Evolutionary conservation across 1,139 yeast genomes (phyloP), one percentile per base, ranked within the genome.

Genomic region (Saccharomycopsis phalli): DNA sequence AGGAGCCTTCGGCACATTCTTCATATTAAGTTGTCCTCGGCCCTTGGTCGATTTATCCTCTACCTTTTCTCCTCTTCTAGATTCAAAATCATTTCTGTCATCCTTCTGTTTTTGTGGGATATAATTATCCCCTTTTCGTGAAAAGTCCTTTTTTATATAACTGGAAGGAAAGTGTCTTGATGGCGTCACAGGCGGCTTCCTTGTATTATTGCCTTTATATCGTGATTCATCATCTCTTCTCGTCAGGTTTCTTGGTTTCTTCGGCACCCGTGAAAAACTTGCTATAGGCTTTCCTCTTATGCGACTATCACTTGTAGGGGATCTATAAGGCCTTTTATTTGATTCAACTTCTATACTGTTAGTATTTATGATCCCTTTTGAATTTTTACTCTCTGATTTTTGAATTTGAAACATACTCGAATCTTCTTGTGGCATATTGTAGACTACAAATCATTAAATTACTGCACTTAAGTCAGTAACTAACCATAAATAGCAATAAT

Each of bases 1-100:
- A 11, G 47, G 47, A 2, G 46, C 47, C 20, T 42, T 42, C 13
- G 47, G 47, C 4, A 45, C 21, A 14, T 30, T 45, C 7, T 26
- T 38, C 17, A 39, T 31, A 20, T 42, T 34, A 13, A 45, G 20
- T 23, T 10, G 10, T 6, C 22, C 22, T 16, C 33, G 8, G 5
- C 17, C 10, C 13, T 30, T 30, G 11, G 18, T 16, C 6, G 23
- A 17, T 13, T 34, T 29, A 13, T 34, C 17, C 16, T 27, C 37
- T 7, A 7, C 38, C 5, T 29, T 7, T n/a, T 36, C 26, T 31
- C 37, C 34, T 6, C 11, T 11, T 22, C 35, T 20, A n/a, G n/a
- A n/a, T n/a, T n/a, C n/a, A n/a, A n/a, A n/a, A 29, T 32, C 16
- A 13, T 31, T 32, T n/a, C n/a, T 3, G 11, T 14, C 16, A 11